These are phyloP conservation scores for Centaurea solstitialis DNA, from an alignment of 129 eudicot species.

Conservation along the genomic window DNA sequence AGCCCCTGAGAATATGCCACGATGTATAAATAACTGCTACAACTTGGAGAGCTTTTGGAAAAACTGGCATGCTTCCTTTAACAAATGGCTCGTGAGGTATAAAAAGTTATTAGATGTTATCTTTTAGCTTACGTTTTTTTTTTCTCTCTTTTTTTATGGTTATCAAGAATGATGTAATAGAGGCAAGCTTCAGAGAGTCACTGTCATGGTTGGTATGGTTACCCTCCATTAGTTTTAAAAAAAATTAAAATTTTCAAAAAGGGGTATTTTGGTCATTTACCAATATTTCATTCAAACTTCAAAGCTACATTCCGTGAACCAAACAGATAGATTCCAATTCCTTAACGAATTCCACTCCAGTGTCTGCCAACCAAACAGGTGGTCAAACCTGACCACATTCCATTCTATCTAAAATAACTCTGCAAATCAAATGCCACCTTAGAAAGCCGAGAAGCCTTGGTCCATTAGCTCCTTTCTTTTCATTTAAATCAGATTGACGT, in stretches of 20 bases:
- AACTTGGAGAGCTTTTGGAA: constrained; percentile 95
- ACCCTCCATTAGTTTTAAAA: neutral
- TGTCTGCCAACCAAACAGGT: too few species aligned
- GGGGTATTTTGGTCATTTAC: too few species aligned
- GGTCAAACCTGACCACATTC: too few species aligned
- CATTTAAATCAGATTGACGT: neutral
- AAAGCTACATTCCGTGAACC: too few species aligned
- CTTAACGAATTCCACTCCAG: too few species aligned
- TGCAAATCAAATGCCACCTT: neutral
- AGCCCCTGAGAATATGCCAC: constrained; percentile 96
- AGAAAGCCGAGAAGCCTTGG: neutral
- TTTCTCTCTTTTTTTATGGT: neutral
- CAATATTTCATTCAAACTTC: too few species aligned
- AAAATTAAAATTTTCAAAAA: too few species aligned
- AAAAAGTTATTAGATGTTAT: neutral
- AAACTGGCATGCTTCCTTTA: constrained; percentile 98
- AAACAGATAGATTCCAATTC: too few species aligned
- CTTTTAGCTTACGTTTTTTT: neutral
- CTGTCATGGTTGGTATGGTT: neutral
- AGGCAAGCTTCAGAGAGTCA: neutral
- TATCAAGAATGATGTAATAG: neutral
- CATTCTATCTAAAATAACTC: too few species aligned
- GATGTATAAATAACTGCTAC: constrained; percentile 89
- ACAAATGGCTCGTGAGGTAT: constrained; percentile 98
- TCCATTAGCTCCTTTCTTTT: neutral